Conservation (phyloP, 2,329 filamentous ascomycete genomes). For the Cephalotrichum gorgonifer region DNA sequence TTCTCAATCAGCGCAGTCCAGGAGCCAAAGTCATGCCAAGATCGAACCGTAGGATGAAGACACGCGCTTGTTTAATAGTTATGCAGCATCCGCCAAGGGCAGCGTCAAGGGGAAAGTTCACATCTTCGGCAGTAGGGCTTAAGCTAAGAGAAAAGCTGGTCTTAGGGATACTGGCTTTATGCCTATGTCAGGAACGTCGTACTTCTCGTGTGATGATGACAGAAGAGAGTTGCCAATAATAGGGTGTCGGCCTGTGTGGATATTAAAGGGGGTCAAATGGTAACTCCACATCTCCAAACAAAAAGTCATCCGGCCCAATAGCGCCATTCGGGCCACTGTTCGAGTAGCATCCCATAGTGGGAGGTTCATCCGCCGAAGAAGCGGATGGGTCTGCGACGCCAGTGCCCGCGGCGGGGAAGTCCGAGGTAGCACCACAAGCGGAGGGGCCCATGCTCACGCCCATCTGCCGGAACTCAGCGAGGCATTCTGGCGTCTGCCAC, state of each 20-base stretch:
- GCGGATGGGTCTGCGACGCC: not conserved
- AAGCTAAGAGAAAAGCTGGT: not conserved
- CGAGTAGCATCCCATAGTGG: not conserved
- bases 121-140: not conserved
- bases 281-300: not conserved
- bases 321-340: not conserved
- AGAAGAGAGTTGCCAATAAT: not conserved
- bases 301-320: not conserved
- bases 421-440: not conserved
- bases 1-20: too few relatives aligned
- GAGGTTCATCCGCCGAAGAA: not conserved
- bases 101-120: not conserved
- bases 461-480: not conserved
- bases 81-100: not conserved
- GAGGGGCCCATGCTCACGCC: not conserved
- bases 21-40: too few relatives aligned
- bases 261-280: not conserved
- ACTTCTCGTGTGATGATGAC: not conserved
- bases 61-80: too few relatives aligned
- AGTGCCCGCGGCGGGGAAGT: not conserved
- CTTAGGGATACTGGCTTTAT: not conserved
- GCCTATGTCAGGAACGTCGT: not conserved
- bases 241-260: not conserved
- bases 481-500: conserved; percentile 2
- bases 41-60: too few relatives aligned